These are phyloP conservation scores for Fragaria ananassa DNA, from an alignment of 306 rosid genomes.

Conservation along the genomic window DNA sequence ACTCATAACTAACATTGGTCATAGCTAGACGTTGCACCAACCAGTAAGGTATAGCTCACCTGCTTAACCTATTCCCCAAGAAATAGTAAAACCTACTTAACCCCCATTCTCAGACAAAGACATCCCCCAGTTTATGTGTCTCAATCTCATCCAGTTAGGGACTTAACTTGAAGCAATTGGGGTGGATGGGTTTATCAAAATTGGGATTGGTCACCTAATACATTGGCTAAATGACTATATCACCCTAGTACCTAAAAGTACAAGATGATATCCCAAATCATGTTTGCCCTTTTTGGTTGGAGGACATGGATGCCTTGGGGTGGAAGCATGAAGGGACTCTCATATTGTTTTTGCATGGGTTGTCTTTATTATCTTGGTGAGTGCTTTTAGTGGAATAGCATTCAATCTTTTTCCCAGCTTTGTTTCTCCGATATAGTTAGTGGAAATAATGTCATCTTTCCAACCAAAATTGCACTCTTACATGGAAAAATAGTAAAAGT, in stretches of 20 bases:
- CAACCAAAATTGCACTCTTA: background rate
- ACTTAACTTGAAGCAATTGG: background rate
- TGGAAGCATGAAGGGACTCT: slow-evolving; percentile 17
- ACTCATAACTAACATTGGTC: background rate
- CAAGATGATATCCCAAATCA: background rate
- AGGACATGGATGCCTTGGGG: background rate
- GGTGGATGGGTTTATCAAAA: background rate
- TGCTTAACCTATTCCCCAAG: background rate
- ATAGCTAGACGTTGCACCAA: background rate
- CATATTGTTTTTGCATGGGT: background rate
- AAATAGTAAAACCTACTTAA: background rate
- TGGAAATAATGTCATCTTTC: slow-evolving; percentile 29
- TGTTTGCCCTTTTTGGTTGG: background rate
- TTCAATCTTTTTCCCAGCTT: background rate
- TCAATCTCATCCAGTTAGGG: background rate
- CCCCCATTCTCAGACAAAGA: background rate
- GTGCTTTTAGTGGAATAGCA: slow-evolving; percentile 6
- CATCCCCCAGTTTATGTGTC: background rate
- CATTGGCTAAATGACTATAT: background rate
- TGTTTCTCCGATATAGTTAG: background rate
- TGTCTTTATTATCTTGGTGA: background rate
- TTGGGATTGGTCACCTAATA: slow-evolving; percentile 8
- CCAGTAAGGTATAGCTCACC: background rate
- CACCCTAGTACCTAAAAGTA: background rate
- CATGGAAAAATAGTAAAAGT: background rate